Conservation (phyloP, 2,329 filamentous ascomycete genomes). For the Cordyceps militaris region DNA sequence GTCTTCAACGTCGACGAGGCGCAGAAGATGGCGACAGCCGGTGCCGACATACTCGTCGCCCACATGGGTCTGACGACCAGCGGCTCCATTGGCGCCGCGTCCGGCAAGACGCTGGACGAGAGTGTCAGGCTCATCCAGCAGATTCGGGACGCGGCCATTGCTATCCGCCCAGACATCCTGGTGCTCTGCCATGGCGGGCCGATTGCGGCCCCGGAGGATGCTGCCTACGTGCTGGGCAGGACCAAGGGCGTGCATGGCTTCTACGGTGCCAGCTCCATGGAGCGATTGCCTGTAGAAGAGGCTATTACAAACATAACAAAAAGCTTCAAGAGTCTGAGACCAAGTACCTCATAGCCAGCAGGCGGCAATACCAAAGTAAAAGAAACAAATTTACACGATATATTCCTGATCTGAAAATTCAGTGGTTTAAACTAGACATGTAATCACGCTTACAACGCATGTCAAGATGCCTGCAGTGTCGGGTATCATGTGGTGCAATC, state of each 20-base stretch:
- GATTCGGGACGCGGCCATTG: constrained; percentile 53
- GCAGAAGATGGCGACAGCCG: constrained; percentile 53
- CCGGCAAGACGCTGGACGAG: constrained; percentile 56
- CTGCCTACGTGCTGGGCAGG: constrained; percentile 52
- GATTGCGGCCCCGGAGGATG: constrained; percentile 57
- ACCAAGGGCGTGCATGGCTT: constrained; percentile 64
- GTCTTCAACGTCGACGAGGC: constrained; percentile 59
- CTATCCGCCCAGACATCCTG: constrained; percentile 51
- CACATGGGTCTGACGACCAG: constrained; percentile 62
- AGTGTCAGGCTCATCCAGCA: constrained; percentile 54
- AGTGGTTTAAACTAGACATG: neutral
- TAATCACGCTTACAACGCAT: neutral
- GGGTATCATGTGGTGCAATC: neutral
- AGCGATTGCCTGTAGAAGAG: constrained; percentile 59
- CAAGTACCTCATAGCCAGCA: neutral
- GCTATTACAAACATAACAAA: constrained; percentile 47
- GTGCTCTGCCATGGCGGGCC: constrained; percentile 66
- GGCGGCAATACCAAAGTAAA: neutral
- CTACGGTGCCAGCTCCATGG: constrained; percentile 64
- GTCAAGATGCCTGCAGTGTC: no score
- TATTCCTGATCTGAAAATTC: neutral
- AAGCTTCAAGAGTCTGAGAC: constrained; percentile 13
- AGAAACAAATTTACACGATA: neutral
- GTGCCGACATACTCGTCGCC: constrained; percentile 60
- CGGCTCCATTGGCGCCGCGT: constrained; percentile 57